phyloP scores from a whole-genome alignment of 2,329 filamentous ascomycete species.

The Zymoseptoria crescenta region DNA sequence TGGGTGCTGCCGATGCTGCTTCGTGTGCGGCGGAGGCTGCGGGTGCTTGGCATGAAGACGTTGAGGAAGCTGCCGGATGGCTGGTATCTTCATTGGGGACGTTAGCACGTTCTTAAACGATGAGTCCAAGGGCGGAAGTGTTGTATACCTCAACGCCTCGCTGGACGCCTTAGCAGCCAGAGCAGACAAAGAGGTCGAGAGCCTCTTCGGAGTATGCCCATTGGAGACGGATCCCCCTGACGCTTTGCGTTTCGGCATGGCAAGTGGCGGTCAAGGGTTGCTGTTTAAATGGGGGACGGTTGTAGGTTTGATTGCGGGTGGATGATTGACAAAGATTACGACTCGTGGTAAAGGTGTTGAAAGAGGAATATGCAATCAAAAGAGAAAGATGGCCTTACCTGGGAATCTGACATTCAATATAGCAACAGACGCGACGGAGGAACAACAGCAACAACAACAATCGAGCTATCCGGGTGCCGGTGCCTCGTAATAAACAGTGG shows the following conservation, averaged over 20 bases:
- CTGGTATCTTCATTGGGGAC: slow-evolving; percentile 3
- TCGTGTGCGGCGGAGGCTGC: slow-evolving; percentile 6
- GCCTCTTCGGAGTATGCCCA: slow-evolving; percentile 6
- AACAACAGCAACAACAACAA: not conserved
- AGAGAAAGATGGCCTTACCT: not conserved
- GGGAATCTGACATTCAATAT: not conserved
- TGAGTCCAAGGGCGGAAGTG: not conserved
- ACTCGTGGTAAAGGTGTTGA: not conserved
- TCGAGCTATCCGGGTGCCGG: not conserved
- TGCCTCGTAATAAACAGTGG: not conserved
- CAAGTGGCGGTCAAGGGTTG: not conserved
- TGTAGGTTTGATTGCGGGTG: not conserved
- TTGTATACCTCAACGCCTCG: slow-evolving; percentile 1
- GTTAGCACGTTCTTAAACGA: not conserved
- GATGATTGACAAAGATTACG: not conserved
- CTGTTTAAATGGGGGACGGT: not conserved
- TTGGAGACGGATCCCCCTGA: slow-evolving; percentile 1
- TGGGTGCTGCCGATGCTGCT: slow-evolving; percentile 5
- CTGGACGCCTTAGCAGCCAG: slow-evolving; percentile 11
- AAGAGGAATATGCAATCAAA: not conserved
- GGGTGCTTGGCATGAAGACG: slow-evolving; percentile 6
- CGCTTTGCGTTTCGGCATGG: slow-evolving; percentile 9
- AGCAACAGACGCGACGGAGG: not conserved
- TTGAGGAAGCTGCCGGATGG: slow-evolving; percentile 10
- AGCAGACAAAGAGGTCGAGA: slow-evolving; percentile 7